Evolutionary conservation across 768 basidiomycete genomes (phyloP).

Genomic region (Suillus paluster): DNA sequence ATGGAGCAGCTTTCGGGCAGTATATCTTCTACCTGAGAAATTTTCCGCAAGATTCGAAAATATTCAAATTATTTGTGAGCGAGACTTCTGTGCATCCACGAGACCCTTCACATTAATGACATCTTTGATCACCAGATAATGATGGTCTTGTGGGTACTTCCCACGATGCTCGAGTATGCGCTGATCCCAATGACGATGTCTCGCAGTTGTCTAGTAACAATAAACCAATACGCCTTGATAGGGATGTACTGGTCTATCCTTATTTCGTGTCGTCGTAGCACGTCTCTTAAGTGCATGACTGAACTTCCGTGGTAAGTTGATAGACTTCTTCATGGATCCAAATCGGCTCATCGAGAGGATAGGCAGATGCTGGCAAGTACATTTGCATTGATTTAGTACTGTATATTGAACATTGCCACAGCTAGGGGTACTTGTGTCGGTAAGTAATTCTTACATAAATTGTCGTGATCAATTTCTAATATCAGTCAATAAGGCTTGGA

Average conservation of each 20-base stretch:
- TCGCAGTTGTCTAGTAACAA: background rate
- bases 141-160: background rate
- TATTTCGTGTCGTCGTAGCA: constrained; percentile 1
- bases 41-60: constrained; percentile 21
- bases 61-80: constrained; percentile 21
- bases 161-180: background rate
- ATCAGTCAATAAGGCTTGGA: constrained; percentile 14
- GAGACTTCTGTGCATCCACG: too few species aligned
- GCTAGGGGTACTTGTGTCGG: background rate
- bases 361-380: background rate
- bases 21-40: constrained; percentile 19
- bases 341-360: background rate
- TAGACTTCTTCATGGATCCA: background rate
- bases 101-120: background rate
- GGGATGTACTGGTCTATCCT: constrained; percentile 8
- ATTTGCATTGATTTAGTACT: background rate
- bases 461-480: background rate
- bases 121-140: background rate
- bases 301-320: constrained; percentile 3
- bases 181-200: background rate
- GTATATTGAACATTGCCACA: background rate
- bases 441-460: background rate
- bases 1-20: constrained; percentile 24
- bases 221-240: background rate
- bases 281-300: background rate